Conservation (phyloP, 352 stramenopile genomes). For the Phytophthora constricta region DNA sequence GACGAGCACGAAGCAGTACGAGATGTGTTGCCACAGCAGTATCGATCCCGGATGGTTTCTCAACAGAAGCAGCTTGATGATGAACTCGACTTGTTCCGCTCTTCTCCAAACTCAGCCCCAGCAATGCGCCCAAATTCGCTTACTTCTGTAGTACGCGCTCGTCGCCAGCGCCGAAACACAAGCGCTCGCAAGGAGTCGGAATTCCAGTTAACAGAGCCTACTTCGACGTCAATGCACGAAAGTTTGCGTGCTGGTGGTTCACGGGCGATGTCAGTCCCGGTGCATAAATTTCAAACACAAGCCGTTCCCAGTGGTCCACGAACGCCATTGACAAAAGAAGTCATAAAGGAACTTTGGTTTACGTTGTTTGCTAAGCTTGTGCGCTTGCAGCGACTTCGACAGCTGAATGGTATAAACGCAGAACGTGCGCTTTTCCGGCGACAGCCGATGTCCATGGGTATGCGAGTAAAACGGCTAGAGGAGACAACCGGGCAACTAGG, state of each 20-base stretch:
- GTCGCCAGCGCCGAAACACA: slow-evolving; percentile 40
- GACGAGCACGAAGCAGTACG: slow-evolving; percentile 3
- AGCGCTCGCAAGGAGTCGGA: slow-evolving; percentile 34
- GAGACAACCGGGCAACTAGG: slow-evolving; percentile 57
- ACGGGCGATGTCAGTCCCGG: slow-evolving; percentile 2
- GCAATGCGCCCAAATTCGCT: slow-evolving; percentile 8
- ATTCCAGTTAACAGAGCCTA: slow-evolving; percentile 6
- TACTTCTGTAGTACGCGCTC: slow-evolving; percentile 37
- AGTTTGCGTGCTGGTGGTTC: background rate
- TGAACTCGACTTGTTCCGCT: slow-evolving; percentile 33
- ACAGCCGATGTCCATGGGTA: slow-evolving; percentile 70
- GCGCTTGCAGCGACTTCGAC: slow-evolving; percentile 59
- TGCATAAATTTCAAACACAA: background rate
- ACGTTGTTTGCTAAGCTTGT: slow-evolving; percentile 61
- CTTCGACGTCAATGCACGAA: background rate
- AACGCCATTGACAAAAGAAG: slow-evolving; percentile 41
- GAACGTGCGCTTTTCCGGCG: slow-evolving; percentile 64
- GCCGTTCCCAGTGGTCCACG: slow-evolving; percentile 13
- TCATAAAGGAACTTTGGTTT: slow-evolving; percentile 52
- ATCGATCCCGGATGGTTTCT: slow-evolving; percentile 33
- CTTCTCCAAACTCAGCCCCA: slow-evolving; percentile 21
- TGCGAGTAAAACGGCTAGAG: slow-evolving; percentile 64
- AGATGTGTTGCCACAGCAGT: slow-evolving; percentile 28
- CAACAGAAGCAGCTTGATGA: slow-evolving; percentile 40
- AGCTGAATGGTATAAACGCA: slow-evolving; percentile 54